Conservation (phyloP, 805 yeast genomes). For the Metschnikowia aberdeeniae region DNA sequence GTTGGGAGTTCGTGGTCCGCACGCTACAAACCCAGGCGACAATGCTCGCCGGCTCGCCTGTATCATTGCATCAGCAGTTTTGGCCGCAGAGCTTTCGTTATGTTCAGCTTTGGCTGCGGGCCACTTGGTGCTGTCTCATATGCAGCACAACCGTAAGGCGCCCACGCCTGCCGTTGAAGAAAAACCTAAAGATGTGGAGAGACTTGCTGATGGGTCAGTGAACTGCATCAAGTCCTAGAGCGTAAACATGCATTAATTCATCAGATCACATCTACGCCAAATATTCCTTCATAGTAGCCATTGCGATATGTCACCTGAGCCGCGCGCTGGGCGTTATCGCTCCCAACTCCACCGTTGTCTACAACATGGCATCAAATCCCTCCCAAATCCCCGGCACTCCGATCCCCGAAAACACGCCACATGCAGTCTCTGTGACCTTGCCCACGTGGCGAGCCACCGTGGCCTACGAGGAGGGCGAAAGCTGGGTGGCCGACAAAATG, state of each 20-base stretch:
- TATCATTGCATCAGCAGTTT: slow-evolving; percentile 88
- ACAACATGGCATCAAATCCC: slow-evolving; percentile 18
- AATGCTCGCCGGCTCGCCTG: slow-evolving; percentile 92
- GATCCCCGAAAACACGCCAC: slow-evolving; percentile 85
- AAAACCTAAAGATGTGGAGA: slow-evolving; percentile 26
- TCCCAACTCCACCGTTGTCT: not conserved
- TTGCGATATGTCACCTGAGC: slow-evolving; percentile 5
- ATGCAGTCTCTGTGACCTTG: slow-evolving; percentile 90
- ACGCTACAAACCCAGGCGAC: slow-evolving; percentile 87
- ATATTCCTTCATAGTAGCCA: too few species aligned
- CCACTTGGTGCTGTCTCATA: slow-evolving; percentile 94
- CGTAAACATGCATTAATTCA: not conserved
- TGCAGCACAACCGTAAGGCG: slow-evolving; percentile 84
- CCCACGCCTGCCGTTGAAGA: slow-evolving; percentile 24
- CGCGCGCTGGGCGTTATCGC: slow-evolving; percentile 8
- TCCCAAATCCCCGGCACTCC: slow-evolving; percentile 66
- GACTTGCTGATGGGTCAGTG: slow-evolving; percentile 68
- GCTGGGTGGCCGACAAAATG: slow-evolving; percentile 74
- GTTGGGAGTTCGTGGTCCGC: slow-evolving; percentile 94
- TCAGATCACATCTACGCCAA: not conserved
- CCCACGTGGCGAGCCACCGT: slow-evolving; percentile 95
- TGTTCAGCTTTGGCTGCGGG: slow-evolving; percentile 98
- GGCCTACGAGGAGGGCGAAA: slow-evolving; percentile 88
- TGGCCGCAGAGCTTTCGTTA: slow-evolving; percentile 93
- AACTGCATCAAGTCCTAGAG: slow-evolving; percentile 61